These are phyloP conservation scores for Metarhizium sp. DNA, from an alignment of 2,329 filamentous ascomycete species.

Conservation along the genomic window DNA sequence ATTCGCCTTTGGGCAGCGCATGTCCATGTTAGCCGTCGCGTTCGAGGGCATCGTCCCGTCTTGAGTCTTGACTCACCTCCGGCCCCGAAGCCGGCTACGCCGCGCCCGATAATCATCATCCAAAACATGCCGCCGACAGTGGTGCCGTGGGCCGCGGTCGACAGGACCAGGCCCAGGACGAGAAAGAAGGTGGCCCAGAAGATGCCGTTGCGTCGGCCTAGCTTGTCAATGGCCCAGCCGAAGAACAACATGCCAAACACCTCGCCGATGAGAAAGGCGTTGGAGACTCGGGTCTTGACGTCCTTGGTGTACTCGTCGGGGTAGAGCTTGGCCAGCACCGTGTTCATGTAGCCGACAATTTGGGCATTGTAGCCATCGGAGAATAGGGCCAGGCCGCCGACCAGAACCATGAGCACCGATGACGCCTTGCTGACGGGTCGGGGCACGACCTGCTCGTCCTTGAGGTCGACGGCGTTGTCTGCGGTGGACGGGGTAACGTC, in stretches of 20 bases:
- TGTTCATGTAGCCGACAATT: constrained; percentile 24
- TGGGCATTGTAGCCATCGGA: constrained; percentile 26
- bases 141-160: constrained; percentile 31
- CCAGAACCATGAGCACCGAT: constrained; percentile 12
- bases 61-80: constrained; percentile 17
- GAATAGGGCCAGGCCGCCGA: constrained; percentile 20
- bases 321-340: constrained; percentile 20
- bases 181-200: constrained; percentile 34
- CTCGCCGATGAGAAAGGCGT: constrained; percentile 29
- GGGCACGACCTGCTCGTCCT: background rate
- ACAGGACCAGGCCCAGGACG: constrained; percentile 34
- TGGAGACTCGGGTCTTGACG: constrained; percentile 29
- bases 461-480: background rate
- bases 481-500: background rate
- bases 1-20: constrained; percentile 13
- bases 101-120: constrained; percentile 39
- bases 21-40: background rate
- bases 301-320: constrained; percentile 20
- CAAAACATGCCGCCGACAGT: constrained; percentile 37
- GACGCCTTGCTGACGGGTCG: background rate
- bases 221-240: constrained; percentile 32
- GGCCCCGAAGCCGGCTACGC: constrained; percentile 36
- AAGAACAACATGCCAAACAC: constrained; percentile 31
- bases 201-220: constrained; percentile 36
- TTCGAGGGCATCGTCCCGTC: no score